phyloP scores from a whole-genome alignment of 352 stramenopile species.

The Globisporangium uncinulatum region DNA sequence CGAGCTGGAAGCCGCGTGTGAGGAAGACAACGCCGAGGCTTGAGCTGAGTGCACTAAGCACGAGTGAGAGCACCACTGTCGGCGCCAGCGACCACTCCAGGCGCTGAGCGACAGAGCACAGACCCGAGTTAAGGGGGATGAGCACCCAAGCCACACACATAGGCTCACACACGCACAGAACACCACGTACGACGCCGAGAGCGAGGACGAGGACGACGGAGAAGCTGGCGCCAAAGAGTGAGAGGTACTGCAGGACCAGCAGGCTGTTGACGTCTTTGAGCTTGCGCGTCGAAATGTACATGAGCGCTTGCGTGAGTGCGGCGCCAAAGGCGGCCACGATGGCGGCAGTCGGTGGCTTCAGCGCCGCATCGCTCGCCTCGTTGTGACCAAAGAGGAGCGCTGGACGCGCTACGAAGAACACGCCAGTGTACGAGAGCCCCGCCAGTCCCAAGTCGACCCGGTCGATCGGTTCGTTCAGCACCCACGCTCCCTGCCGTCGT shows the following conservation, averaged over 20 bases:
- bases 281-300: constrained; percentile 54
- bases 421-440: constrained; percentile 46
- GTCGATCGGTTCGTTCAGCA: constrained; percentile 44
- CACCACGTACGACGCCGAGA: constrained; percentile 26
- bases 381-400: constrained; percentile 36
- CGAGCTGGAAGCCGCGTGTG: constrained; percentile 51
- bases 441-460: constrained; percentile 37
- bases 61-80: constrained; percentile 32
- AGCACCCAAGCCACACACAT: not conserved
- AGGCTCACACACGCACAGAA: too few species aligned
- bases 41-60: constrained; percentile 37
- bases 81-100: constrained; percentile 15
- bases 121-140: not conserved
- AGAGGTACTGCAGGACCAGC: constrained; percentile 33
- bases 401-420: constrained; percentile 59
- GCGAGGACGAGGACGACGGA: constrained; percentile 19
- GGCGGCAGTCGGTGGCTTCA: constrained; percentile 14
- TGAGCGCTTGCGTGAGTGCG: constrained; percentile 39
- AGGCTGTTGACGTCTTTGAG: constrained; percentile 35
- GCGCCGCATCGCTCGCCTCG: constrained; percentile 11
- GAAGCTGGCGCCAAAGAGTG: constrained; percentile 28
- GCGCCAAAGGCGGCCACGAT: constrained; percentile 35
- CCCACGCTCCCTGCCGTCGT: constrained; percentile 24
- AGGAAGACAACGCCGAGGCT: constrained; percentile 50
- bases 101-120: constrained; percentile 2